Evolutionary conservation across 805 yeast species (phyloP), one percentile per base, ranked within the genome.

Genomic region (Blastobotrys parvus): DNA sequence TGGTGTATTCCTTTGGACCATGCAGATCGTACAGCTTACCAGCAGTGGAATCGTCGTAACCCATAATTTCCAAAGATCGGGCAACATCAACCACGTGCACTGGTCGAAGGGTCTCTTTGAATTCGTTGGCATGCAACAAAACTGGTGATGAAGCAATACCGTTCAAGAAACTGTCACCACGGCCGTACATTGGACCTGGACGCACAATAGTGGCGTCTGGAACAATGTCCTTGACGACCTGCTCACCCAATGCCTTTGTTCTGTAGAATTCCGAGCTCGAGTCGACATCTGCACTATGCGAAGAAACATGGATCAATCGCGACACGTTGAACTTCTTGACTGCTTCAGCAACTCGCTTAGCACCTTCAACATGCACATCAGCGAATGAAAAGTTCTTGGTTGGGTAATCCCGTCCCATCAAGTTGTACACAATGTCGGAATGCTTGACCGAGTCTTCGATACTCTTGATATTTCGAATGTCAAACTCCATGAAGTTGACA

Each of bases 181-280:
- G 69, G 25, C 92, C 92, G 58, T 66, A 85, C 76, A 84, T 72
- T 39, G 84, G 85, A 19, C 82, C 78, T 4, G 95, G 95, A 63
- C 95, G 78, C 23, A 85, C 92, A 55, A 86, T 84, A 16, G 94
- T 85, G 39, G 85, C 71, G 56, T 77, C 82, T 21, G 94, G 94
- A 43, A 74, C 61, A 37, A 74, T 73, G 34, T 76, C 85, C 46
- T 73, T 69, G 20, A 81, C 94, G 25, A 73, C 75, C 56, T 75
- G 71, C 65, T 86, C 95, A 45, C 83, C 89, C 38, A 78, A 62
- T 41, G 84, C 92, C 67, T 86, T 86, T 32, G 94, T 78, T 30
- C 88, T 81, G 60, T 77, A 78, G 61, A 74, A 86, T n/a, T 73
- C 71, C 6, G 90, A 81, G 17, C 75, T 65, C 13, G 89, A 80